A percentile compares a stretch with the other conserved stretches of the same genome.
Evolutionary conservation across 1,139 yeast species (phyloP).

Genomic region (Geotrichum carabidarum): DNA sequence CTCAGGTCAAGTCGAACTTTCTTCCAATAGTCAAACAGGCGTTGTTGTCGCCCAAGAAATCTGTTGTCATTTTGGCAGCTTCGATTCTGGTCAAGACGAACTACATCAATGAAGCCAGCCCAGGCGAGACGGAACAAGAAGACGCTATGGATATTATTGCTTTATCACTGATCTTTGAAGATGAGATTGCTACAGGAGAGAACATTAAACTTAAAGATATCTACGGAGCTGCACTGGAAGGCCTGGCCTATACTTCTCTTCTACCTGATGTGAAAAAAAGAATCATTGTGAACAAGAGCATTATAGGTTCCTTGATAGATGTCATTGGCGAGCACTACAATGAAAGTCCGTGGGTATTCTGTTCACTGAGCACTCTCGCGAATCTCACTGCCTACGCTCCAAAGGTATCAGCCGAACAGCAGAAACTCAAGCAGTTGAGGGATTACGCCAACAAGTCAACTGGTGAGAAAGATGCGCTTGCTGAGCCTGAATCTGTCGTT

Average conservation of each 20-base stretch:
- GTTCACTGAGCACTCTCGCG: conserved; percentile 33
- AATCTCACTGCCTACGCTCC: conserved; percentile 36
- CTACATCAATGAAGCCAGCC: conserved; percentile 7
- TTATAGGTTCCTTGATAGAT: conserved; percentile 25
- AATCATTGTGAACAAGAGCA: conserved; percentile 23
- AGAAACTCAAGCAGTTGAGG: conserved; percentile 31
- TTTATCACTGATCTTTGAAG: conserved; percentile 34
- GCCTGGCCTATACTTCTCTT: conserved; percentile 38
- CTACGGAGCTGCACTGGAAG: conserved; percentile 36
- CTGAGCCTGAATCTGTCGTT: conserved; percentile 28
- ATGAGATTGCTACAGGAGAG: conserved; percentile 23
- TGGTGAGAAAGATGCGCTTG: conserved; percentile 18
- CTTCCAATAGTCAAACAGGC: conserved; percentile 29
- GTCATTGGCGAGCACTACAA: conserved; percentile 19
- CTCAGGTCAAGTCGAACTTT: conserved; percentile 31
- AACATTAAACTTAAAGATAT: conserved; percentile 13
- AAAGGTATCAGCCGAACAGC: conserved; percentile 33
- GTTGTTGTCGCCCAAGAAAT: conserved; percentile 24
- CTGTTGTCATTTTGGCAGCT: conserved; percentile 35
- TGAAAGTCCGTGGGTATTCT: conserved; percentile 32
- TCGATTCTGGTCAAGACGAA: conserved; percentile 36
- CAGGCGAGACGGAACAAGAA: conserved; percentile 20
- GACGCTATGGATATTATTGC: conserved; percentile 26
- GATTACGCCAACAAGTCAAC: conserved; percentile 33
- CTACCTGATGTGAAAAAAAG: conserved; percentile 32